Percentiles rank a stretch among this genome's conserved stretches.
Conservation (phyloP, 441 rosid species). For the Adansonia grandidieri region DNA sequence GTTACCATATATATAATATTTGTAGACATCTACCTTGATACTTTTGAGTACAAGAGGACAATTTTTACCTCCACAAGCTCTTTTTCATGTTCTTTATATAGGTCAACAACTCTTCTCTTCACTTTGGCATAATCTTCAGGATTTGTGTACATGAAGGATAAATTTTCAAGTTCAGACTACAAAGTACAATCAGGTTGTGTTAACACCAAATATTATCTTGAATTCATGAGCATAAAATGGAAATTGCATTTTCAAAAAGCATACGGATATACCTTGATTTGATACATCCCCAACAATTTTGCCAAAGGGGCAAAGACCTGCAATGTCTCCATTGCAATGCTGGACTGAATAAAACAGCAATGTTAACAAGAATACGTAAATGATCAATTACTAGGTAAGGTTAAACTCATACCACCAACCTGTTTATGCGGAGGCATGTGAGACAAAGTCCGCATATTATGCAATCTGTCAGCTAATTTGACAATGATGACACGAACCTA, state of each 20-base stretch:
- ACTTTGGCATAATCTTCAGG: slow-evolving; percentile 84
- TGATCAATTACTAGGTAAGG: slow-evolving; percentile 26
- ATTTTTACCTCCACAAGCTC: slow-evolving; percentile 77
- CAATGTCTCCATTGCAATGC: slow-evolving; percentile 94
- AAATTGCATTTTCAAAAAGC: not conserved
- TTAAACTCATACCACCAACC: slow-evolving; percentile 49
- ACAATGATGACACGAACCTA: slow-evolving; percentile 99
- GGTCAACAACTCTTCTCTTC: slow-evolving; percentile 81
- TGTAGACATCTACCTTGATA: not conserved
- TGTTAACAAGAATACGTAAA: slow-evolving; percentile 28
- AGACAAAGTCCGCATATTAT: slow-evolving; percentile 94
- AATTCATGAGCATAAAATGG: slow-evolving; percentile 8
- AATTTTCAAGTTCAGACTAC: slow-evolving; percentile 97
- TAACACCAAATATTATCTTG: slow-evolving; percentile 17
- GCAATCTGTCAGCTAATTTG: slow-evolving; percentile 97
- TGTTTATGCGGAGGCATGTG: slow-evolving; percentile 98
- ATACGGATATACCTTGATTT: slow-evolving; percentile 69
- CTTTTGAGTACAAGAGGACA: slow-evolving; percentile 15
- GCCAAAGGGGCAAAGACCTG: slow-evolving; percentile 98
- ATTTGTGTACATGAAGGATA: slow-evolving; percentile 92
- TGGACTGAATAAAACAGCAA: slow-evolving; percentile 60
- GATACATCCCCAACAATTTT: slow-evolving; percentile 94
- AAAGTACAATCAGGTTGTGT: slow-evolving; percentile 28
- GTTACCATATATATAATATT: slow-evolving; percentile 9
- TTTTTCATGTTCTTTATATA: slow-evolving; percentile 82